Base-by-base conservation (phyloP, 148 eudicot genomes). In the Heliamphora exappendiculata region DNA sequence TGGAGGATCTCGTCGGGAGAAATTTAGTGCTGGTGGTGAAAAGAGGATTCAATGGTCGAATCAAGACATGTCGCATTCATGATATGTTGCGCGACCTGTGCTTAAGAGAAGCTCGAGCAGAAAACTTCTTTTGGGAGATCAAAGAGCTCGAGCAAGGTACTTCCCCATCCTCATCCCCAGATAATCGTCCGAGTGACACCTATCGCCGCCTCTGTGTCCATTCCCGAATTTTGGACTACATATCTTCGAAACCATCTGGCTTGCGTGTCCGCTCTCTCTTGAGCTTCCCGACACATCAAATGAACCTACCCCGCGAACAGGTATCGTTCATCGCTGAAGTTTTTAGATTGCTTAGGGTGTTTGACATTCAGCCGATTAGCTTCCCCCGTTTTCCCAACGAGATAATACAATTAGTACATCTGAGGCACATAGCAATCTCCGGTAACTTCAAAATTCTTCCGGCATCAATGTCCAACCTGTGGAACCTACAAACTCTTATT, bases 21-120 rank as follows among this genome's bases (percentile, higher is more conserved):
- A 86, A 81, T 51, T 73, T 86, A 41, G 71, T 86, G 24, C 63
- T 83, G 68, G 80, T 70, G 0, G 83, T 26, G 10, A 53, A 73
- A 51, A 75, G 74, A 36, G 78, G 76, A 33, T 44, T 41, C 6
- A 76, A 62, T 47, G 84, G 82, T 4, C 31, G 75, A 28, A 66
- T 86, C 33, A 86, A 78, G 78, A 81, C 82, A 6, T 86, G 87
- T 64, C 78, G 86, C 12, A 39, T 86, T 29, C 86, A 86, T 79
- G 86, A 86, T 51, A 77, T 78, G 75, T 66, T 86, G 53, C 82
- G 55, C 28, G 82, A 79, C 8, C 63, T 86, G 11, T 86, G 89
- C 73, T 78, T 67, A 17, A 34, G 67, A 10, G 76, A 72, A 67
- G 85, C 87, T 37, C 31, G 7, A 26, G 78, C 64, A 64, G 86